phyloP scores from a whole-genome alignment of 345 rosid genomes.

The Bruguiera parviflora region DNA sequence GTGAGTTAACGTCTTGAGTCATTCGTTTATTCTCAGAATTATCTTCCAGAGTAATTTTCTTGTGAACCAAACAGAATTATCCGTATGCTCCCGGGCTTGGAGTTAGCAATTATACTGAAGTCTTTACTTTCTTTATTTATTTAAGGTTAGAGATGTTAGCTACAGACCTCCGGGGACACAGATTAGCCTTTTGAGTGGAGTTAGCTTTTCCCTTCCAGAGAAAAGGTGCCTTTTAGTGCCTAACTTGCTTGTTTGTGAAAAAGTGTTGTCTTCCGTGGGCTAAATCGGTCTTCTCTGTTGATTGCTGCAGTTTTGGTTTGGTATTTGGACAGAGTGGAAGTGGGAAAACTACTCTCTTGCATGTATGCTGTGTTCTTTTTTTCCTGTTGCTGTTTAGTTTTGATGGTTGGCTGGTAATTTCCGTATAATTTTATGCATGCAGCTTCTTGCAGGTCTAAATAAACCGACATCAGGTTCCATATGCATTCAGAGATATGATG shows the following conservation, averaged over 20 bases:
- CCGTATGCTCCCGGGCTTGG: too few species aligned
- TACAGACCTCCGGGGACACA: slow-evolving; percentile 84
- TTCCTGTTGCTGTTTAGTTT: neutral
- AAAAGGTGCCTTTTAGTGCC: slow-evolving; percentile 44
- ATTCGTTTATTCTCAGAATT: too few species aligned
- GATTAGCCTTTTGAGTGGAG: slow-evolving; percentile 61
- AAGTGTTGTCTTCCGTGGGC: neutral
- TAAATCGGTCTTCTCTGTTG: slow-evolving; percentile 5
- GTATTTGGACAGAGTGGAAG: slow-evolving; percentile 95
- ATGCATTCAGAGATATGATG: slow-evolving; percentile 56
- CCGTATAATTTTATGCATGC: slow-evolving; percentile 11
- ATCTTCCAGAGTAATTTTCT: too few species aligned
- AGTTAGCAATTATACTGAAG: too few species aligned
- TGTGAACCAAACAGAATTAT: too few species aligned
- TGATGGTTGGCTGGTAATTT: neutral
- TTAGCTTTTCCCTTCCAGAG: slow-evolving; percentile 73
- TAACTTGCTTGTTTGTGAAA: neutral
- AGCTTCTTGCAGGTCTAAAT: slow-evolving; percentile 90
- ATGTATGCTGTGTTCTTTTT: slow-evolving; percentile 36
- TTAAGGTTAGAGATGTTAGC: slow-evolving; percentile 57
- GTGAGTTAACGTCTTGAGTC: slow-evolving; percentile 27
- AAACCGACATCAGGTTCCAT: slow-evolving; percentile 89
- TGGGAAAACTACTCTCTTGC: slow-evolving; percentile 91
- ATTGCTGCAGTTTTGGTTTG: slow-evolving; percentile 74
- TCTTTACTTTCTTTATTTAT: slow-evolving; percentile 7